A percentile compares a stretch with the other conserved stretches of the same genome.
Conservation (phyloP, 306 rosid genomes). For the barrel medic (Medicago truncatula) region MtrunA17r5.0-ANR NC_053042.1:33672501-33673000, state of each 20-base stretch:
- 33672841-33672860: constrained; percentile 32
- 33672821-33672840: constrained; percentile 20
- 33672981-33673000: constrained; percentile 23
- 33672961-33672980: constrained; percentile 24
- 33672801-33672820: constrained; percentile 13
- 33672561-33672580: constrained; percentile 96
- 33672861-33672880: constrained; percentile 23
- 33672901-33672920: constrained; percentile 7
- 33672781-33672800: constrained; percentile 8
- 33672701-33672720: constrained; percentile 99
- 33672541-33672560: constrained; percentile 95
- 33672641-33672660: constrained; percentile 77
- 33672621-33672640: constrained; percentile 40
- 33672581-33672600: constrained; percentile 37
- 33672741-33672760: constrained; percentile 87
- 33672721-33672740: constrained; percentile 98
- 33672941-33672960: constrained; percentile 24
- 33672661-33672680: constrained; percentile 89
- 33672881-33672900: constrained; percentile 10
- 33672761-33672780: constrained; percentile 41
- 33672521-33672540: constrained; percentile 90
- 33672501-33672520: constrained; percentile 75
- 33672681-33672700: constrained; percentile 84
- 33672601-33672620: constrained; percentile 33
- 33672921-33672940: constrained; percentile 22